phyloP scores from a whole-genome alignment of 495 filamentous ascomycete species.

The Aspergillus homomorphus region DNA sequence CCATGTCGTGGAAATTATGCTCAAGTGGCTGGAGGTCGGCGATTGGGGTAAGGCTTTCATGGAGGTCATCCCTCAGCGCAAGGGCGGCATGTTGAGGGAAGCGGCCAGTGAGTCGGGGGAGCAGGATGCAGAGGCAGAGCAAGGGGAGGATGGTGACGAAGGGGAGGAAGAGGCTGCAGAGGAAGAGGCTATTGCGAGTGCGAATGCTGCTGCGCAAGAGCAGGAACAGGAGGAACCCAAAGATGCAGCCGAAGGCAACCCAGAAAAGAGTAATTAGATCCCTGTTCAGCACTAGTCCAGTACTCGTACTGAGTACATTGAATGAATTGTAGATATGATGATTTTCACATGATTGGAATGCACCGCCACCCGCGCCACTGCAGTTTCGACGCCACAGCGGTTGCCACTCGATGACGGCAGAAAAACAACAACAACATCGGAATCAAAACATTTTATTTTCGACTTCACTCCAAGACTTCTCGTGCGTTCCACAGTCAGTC shows the following conservation, averaged over 20 bases:
- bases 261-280: neutral
- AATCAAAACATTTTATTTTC: slow-evolving; percentile 18
- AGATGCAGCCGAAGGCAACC: neutral
- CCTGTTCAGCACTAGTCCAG: neutral
- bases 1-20: slow-evolving; percentile 95
- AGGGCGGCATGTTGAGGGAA: slow-evolving; percentile 63
- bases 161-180: slow-evolving; percentile 12
- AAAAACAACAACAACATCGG: slow-evolving; percentile 14
- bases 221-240: neutral
- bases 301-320: too few species aligned
- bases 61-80: slow-evolving; percentile 77
- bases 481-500: neutral
- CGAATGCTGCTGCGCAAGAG: neutral
- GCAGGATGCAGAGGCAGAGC: slow-evolving; percentile 16
- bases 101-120: slow-evolving; percentile 8
- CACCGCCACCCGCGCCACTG: neutral
- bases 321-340: neutral
- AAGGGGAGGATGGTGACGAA: slow-evolving; percentile 27
- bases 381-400: slow-evolving; percentile 1
- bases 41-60: slow-evolving; percentile 92
- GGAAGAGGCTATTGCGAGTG: slow-evolving; percentile 20
- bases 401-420: slow-evolving; percentile 18
- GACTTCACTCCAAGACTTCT: slow-evolving; percentile 7
- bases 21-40: slow-evolving; percentile 79
- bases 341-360: neutral